Evolutionary conservation across 805 yeast genomes (phyloP), one percentile per base, ranked within the genome.

Genomic region (Cyberlindnera xishuangbannaensis): DNA sequence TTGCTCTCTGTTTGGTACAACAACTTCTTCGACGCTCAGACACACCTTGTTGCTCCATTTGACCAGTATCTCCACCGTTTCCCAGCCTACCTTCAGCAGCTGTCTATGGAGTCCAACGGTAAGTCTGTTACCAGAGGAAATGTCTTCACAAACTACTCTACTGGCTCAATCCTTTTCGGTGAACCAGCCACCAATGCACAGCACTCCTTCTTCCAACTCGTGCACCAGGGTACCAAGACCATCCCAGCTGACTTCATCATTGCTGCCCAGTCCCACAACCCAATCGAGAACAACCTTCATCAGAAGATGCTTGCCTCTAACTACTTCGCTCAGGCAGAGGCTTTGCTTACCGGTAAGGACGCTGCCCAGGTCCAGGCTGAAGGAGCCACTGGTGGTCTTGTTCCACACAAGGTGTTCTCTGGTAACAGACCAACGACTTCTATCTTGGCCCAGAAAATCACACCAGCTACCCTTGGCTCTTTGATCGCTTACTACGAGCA

Each of bases 351-450:
- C 43, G 98, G 98, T 59, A 92, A 92, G 76, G 73, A 83, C 49
- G 82, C 77, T 50, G 80, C 71, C 26, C 76, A 81, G 57, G 95
- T 88, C 41, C 73, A 82, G 64, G 70, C 83, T 44, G 97, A 90
- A 67, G 96, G 95, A 58, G 83, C 88, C 37, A 72, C 82, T 37
- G 94, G 84, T 36, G 78, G 76, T 39, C 73, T 92, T 44, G 80
- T 87, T 43, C 95, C 96, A 53, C 98, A 92, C 76, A 92, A 92
- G 76, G 74, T 83, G 46, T 92, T 92, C 77, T 76, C 88, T 32
- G 98, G 98, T 64, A 90, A 92, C 81, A 83, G 97, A 72, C 98
- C 98, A 62, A 92, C 98, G 48, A 92, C 98, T 36, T 86, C 96
- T 13, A 92, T 92, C 58, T 73, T 92, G 61, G 90, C 92, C 34